Percentiles rank a stretch among this genome's conserved stretches.
Evolutionary conservation across 352 stramenopile species (phyloP).

Genomic region (Pythium inflatum): DNA sequence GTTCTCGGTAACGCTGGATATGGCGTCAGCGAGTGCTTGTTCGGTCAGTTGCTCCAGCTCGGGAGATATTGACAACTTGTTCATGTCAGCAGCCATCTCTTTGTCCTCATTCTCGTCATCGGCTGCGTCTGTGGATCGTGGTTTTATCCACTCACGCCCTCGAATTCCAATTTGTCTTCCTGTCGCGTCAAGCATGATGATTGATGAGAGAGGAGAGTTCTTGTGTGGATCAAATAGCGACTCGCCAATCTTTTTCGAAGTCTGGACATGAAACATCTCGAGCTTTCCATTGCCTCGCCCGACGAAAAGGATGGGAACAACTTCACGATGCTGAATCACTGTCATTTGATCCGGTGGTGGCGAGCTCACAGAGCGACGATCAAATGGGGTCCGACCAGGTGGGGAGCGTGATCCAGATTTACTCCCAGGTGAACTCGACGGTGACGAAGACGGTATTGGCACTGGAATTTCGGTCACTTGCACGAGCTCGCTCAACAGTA

Average conservation of each 20-base stretch:
- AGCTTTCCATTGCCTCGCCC: constrained; percentile 67
- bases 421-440: constrained; percentile 1
- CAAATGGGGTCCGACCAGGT: constrained; percentile 12
- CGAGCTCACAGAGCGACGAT: constrained; percentile 15
- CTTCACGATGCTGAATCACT: constrained; percentile 50
- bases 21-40: constrained; percentile 13
- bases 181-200: constrained; percentile 63
- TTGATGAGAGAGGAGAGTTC: constrained; percentile 47
- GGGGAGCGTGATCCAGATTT: constrained; percentile 14
- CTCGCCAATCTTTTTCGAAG: constrained; percentile 69
- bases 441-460: neutral
- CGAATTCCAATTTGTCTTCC: constrained; percentile 51
- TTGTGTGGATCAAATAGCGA: constrained; percentile 55
- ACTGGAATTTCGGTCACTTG: constrained; percentile 64
- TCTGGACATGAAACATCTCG: constrained; percentile 77
- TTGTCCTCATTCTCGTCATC: neutral
- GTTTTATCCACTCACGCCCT: constrained; percentile 41
- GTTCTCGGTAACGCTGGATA: constrained; percentile 10
- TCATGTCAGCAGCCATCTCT: neutral
- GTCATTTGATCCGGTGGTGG: constrained; percentile 21
- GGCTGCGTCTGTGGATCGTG: too few species aligned
- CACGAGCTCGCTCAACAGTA: constrained; percentile 68
- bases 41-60: constrained; percentile 23
- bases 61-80: constrained; percentile 4
- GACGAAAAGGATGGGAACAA: constrained; percentile 69